Percentiles rank a stretch among this genome's conserved stretches.
These are phyloP conservation scores for Mucor velutinosus DNA, from an alignment of 371 early-diverging fungal species.

Conservation along the genomic window DNA sequence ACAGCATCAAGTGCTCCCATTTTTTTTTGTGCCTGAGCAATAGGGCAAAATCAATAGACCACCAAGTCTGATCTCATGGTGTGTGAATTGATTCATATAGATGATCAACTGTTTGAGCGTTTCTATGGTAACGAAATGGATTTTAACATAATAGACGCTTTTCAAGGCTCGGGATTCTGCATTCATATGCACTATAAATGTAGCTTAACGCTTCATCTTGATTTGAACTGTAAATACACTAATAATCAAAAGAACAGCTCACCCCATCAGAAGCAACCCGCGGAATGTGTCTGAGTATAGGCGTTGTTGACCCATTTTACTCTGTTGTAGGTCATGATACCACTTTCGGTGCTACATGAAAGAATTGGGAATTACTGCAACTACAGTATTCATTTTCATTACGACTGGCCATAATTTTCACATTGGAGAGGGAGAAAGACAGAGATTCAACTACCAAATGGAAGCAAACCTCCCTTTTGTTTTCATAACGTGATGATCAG, in stretches of 20 bases:
- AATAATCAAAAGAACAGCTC: neutral
- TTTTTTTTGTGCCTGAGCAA: too few relatives aligned
- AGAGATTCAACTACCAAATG: neutral
- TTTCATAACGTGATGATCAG: neutral
- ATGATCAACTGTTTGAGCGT: neutral
- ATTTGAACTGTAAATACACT: neutral
- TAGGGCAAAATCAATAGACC: too few relatives aligned
- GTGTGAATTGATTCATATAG: neutral
- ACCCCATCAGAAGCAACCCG: neutral
- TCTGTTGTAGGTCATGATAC: neutral
- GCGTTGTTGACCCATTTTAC: neutral
- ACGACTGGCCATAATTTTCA: neutral
- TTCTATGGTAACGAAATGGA: neutral
- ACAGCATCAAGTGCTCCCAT: too few relatives aligned
- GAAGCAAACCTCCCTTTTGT: neutral
- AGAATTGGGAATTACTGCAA: neutral
- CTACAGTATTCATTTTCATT: neutral
- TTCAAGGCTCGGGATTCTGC: neutral
- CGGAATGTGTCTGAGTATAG: neutral
- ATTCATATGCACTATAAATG: neutral
- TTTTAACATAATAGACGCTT: neutral
- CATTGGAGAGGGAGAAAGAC: neutral
- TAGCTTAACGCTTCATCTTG: neutral
- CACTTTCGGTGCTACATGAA: neutral
- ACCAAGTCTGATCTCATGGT: too few relatives aligned